Evolutionary conservation across 2,329 filamentous ascomycete genomes (phyloP).

Genomic region (Lachnellula occidentalis): DNA sequence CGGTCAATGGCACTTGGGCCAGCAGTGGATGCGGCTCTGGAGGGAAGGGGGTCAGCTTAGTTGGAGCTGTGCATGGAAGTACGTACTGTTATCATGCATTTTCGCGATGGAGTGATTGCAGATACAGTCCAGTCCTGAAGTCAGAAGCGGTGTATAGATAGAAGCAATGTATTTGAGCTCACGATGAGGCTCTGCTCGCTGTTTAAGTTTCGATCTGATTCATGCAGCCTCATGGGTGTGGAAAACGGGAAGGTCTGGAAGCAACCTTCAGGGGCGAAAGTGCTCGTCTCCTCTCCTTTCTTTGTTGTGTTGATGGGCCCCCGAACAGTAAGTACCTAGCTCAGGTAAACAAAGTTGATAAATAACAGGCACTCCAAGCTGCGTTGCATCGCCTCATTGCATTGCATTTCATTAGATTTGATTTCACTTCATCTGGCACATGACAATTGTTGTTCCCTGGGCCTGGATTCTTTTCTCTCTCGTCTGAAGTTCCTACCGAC

Average conservation of each 20-base stretch:
- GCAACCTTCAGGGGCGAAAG: too few relatives aligned
- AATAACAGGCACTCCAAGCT: background rate
- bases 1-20: constrained; percentile 85
- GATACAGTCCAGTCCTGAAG: too few relatives aligned
- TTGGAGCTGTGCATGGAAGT: background rate
- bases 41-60: background rate
- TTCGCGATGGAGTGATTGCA: background rate
- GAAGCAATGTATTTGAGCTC: too few relatives aligned
- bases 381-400: background rate
- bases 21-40: constrained; percentile 78
- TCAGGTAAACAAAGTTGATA: too few relatives aligned
- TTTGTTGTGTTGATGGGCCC: too few relatives aligned
- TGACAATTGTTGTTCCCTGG: background rate
- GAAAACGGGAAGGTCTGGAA: too few relatives aligned
- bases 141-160: background rate
- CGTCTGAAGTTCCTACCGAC: background rate
- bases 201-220: too few relatives aligned
- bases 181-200: too few relatives aligned
- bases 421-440: background rate
- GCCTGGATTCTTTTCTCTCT: background rate
- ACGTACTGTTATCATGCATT: constrained; percentile 31
- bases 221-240: too few relatives aligned
- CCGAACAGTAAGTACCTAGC: too few relatives aligned
- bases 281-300: too few relatives aligned
- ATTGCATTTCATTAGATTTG: too few relatives aligned